Evolutionary conservation across 768 basidiomycete species (phyloP), one percentile per base, ranked within the genome.

Genomic region (Dacryopinax primogenitus): DNA sequence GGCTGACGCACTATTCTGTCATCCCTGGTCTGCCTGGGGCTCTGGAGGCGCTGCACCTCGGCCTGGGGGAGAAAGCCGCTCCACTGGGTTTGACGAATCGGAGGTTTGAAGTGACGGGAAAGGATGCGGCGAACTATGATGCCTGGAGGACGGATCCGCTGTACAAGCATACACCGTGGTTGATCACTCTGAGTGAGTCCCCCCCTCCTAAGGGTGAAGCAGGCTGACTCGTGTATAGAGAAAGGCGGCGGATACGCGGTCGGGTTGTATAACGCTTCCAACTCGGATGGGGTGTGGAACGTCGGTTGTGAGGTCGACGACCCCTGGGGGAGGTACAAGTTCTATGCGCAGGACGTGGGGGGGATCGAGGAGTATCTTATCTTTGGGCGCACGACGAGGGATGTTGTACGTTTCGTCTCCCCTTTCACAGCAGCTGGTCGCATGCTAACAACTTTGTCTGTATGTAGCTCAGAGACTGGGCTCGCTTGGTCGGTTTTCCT

Each of bases 111-210:
- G 32, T 72, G 13, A 68, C 68, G 39, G 72, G 70, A 12, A 70
- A 71, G 12, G 73, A 74, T 51, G 71, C 71, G 6, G 73, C 73
- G 3, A 64, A 64, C 0, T 74, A 74, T 62, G 72, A 73, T 64
- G 69, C 73, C 21, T 72, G 71, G 61, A 62, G 68, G 18, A 69
- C 70, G 7, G 73, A 74, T 62, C 73, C 73, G 65, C 68, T 74
- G n/a, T 75, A 75, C 69, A 75, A 75, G 65, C 73, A 75, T 63
- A 72, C 72, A 2, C 73, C 73, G 0, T 74, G 71, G 62, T 66
- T 75, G 3, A 70, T 75, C 34, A 71, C 68, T 34, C 35, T 71
- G 33, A 63, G 66, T 18, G 63, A 3, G 51, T 58, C 51, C 51
- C 18, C 13, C 51, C 32, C 26, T 30, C 51, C 21, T 13, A 3